phyloP scores from a whole-genome alignment of 2,329 filamentous ascomycete species.

The Botrytis aclada region DNA sequence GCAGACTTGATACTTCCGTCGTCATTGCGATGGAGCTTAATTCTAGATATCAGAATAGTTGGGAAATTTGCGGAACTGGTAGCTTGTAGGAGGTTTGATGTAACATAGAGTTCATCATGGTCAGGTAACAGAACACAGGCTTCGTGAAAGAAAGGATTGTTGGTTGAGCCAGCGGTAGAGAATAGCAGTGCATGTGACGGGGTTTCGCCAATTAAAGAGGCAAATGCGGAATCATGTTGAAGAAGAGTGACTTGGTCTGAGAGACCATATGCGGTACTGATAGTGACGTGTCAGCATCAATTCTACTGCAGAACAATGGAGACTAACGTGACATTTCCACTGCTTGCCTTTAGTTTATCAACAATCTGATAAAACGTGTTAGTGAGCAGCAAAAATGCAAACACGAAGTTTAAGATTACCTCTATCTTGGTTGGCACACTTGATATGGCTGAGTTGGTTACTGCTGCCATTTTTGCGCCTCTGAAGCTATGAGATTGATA shows the following conservation, averaged over 20 bases:
- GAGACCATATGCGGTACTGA: constrained; percentile 24
- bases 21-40: constrained; percentile 38
- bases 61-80: constrained; percentile 41
- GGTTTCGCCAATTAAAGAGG: constrained; percentile 37
- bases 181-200: constrained; percentile 44
- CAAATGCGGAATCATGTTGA: constrained; percentile 42
- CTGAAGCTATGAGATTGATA: background rate
- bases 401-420: background rate
- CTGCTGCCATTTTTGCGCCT: constrained; percentile 17
- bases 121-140: constrained; percentile 44
- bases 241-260: constrained; percentile 38
- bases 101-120: constrained; percentile 45
- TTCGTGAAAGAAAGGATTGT: constrained; percentile 47
- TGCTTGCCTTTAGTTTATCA: constrained; percentile 10
- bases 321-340: background rate
- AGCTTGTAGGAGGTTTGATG: constrained; percentile 44
- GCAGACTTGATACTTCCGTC: constrained; percentile 35
- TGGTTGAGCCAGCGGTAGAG: constrained; percentile 41
- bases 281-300: constrained; percentile 18
- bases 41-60: constrained; percentile 46
- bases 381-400: background rate
- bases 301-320: background rate
- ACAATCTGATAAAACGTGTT: constrained; percentile 2
- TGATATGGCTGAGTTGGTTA: constrained; percentile 19
- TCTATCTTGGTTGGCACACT: constrained; percentile 15